A percentile compares a stretch with the other conserved stretches of the same genome.
phyloP scores from a whole-genome alignment of 2,329 filamentous ascomycete genomes.

The Sphaerulina populicola region DNA sequence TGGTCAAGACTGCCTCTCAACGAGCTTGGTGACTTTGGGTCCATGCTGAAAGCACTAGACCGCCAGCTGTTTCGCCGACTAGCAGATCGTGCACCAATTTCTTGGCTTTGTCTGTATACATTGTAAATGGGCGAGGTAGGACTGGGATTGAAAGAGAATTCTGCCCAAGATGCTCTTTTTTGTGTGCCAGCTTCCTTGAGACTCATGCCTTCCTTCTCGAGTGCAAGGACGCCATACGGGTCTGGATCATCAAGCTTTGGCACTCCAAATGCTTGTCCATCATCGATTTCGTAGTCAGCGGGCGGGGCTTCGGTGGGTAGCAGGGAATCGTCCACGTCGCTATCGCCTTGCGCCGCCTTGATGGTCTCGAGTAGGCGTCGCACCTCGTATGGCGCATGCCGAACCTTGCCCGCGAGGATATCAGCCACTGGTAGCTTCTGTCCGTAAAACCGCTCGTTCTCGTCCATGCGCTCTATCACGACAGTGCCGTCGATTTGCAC shows the following conservation, averaged over 20 bases:
- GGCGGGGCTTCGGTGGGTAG: conserved; percentile 66
- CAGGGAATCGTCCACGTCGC: conserved; percentile 60
- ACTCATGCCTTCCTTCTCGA: conserved; percentile 84
- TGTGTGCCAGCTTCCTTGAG: conserved; percentile 82
- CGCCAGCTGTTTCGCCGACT: conserved; percentile 60
- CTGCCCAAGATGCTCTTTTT: conserved; percentile 63
- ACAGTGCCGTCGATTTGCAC: conserved; percentile 81
- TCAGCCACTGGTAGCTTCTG: conserved; percentile 54
- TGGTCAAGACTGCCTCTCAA: conserved; percentile 27
- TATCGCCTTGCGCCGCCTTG: conserved; percentile 77
- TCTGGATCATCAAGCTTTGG: conserved; percentile 76
- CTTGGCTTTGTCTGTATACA: conserved; percentile 58
- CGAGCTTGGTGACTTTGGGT: conserved; percentile 27
- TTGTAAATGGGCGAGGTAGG: conserved; percentile 63
- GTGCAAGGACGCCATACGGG: conserved; percentile 78
- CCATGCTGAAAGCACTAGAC: conserved; percentile 21
- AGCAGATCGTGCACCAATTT: conserved; percentile 25
- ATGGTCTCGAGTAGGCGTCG: conserved; percentile 68
- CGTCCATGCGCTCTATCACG: conserved; percentile 75
- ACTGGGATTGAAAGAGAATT: conserved; percentile 73
- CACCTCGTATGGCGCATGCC: conserved; percentile 49
- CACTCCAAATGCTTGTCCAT: conserved; percentile 60
- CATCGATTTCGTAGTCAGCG: conserved; percentile 58
- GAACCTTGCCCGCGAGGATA: conserved; percentile 55
- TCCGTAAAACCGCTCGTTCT: conserved; percentile 80